Base-by-base conservation (phyloP, 1,284 basidiomycete genomes). In the Apiotrichum gamsii region DNA sequence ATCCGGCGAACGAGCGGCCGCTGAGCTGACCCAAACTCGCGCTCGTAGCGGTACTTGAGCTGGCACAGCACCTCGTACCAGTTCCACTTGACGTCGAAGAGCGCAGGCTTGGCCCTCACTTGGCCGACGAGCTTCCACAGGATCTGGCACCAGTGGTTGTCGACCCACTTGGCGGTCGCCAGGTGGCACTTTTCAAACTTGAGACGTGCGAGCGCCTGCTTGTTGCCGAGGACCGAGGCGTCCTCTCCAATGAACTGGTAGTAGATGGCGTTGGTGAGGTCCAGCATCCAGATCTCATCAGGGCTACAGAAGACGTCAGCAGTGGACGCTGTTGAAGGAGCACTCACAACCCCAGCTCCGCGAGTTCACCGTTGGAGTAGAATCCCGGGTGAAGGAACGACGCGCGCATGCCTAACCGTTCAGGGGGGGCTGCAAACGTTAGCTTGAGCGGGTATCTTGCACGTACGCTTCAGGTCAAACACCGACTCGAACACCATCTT, bases 41-140 rank as follows among this genome's bases (percentile, higher is more conserved):
- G 82, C 64, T 97, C 89, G 62, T 98, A 97, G 45, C 90, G 94
- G 67, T 96, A 94, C 44, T 83, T 77, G 3, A 98, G 74, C 74
- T 97, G 94, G 11, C 79, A 74, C 33, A 89, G 78, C 3, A 89
- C 82, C 66, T 87, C 84, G 6, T 74, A 65, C 82, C 85, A 91
- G 52, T 78, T 82, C 89, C 90, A 96, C 43, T 77, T 74, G 29
- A 77, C 65, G 9, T 62, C 56, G 59, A 85, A 82, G 33, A 76
- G 72, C 21, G 76, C 66, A 1, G 89, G 89, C 54, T 86, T 80
- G 4, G 90, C 76, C 31, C 78, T 76, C 1, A 83, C 82, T 76
- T 89, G 81, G 4, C 86, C 85, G 1, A 90, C 87, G 10, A 96
- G 72, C 70, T 98, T 98, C 95, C 95, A 98, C 6, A 98, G 76